Conservation (phyloP, 2,329 filamentous ascomycete species). For the Xenoacremonium recifei region DNA sequence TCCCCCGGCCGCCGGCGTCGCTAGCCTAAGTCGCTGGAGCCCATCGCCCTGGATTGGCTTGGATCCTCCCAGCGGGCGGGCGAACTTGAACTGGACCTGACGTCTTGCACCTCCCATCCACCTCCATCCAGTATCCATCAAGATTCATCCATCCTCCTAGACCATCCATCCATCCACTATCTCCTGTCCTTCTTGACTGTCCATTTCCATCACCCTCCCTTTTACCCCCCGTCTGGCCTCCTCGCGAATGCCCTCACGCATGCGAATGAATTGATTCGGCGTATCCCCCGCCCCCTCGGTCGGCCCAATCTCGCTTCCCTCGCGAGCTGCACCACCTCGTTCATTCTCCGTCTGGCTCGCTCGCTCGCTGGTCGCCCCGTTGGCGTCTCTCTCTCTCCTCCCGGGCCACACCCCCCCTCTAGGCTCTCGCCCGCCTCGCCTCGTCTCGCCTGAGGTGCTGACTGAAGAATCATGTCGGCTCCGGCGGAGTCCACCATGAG, state of each 20-base stretch:
- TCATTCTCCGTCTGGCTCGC: no score
- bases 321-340: no score
- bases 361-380: no score
- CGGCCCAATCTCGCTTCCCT: no score
- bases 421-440: conserved; percentile 7
- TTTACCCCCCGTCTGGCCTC: conserved; percentile 1
- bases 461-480: conserved; percentile 34
- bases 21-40: conserved; percentile 16
- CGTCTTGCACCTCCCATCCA: conserved; percentile 29
- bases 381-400: no score
- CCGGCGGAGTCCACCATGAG: conserved; percentile 31
- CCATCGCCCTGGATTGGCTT: no score
- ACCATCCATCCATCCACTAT: no score
- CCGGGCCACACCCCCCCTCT: no score
- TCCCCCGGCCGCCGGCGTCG: conserved; percentile 25
- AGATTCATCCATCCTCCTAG: conserved; percentile 21
- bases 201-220: conserved; percentile 4
- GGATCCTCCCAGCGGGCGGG: conserved; percentile 25
- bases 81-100: conserved; percentile 30
- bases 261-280: conserved; percentile 20
- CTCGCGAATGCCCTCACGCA: conserved; percentile 3
- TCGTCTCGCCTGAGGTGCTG: no score
- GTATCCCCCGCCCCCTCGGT: conserved; percentile 10
- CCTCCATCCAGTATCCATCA: no score
- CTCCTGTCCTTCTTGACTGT: conserved; percentile 14